Conservation (phyloP, 768 basidiomycete species). For the Pholiota molesta region DNA sequence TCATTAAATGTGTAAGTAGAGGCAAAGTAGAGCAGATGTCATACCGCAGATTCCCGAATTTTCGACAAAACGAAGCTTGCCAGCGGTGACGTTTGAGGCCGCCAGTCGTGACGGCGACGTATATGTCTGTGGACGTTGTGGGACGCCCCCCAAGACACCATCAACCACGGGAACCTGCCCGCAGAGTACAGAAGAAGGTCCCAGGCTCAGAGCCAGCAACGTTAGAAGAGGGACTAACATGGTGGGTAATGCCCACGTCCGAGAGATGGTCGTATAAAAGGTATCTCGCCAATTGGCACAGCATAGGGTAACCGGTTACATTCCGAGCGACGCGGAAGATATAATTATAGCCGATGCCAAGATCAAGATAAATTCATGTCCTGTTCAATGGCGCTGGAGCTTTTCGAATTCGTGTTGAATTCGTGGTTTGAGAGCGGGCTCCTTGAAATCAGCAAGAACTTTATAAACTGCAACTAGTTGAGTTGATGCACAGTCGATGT, state of each 20-base stretch:
- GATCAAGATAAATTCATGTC: no score
- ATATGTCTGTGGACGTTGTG: slow-evolving; percentile 6
- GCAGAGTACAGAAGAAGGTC: slow-evolving; percentile 13
- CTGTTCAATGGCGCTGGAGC: no score
- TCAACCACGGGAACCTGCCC: slow-evolving; percentile 52
- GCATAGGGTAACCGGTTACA: no score
- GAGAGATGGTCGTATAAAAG: no score
- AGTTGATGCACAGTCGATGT: no score
- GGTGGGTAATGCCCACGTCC: not conserved
- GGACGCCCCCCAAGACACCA: slow-evolving; percentile 53
- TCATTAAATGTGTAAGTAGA: not conserved
- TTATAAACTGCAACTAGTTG: no score
- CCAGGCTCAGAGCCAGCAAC: not conserved
- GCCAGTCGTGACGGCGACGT: slow-evolving; percentile 6
- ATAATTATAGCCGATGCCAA: no score
- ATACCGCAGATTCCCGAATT: slow-evolving; percentile 65
- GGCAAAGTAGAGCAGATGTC: slow-evolving; percentile 2
- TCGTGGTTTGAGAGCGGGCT: no score
- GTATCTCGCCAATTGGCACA: no score
- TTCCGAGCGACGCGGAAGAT: no score
- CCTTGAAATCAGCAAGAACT: no score
- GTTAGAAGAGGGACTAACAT: not conserved
- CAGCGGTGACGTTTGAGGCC: slow-evolving; percentile 39
- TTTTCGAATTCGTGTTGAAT: no score
- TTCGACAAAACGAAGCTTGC: slow-evolving; percentile 57